Percentiles rank a stretch among this genome's conserved stretches.
These are phyloP conservation scores for Pythium scleroteichum DNA, from an alignment of 352 stramenopile genomes.

Conservation along the genomic window DNA sequence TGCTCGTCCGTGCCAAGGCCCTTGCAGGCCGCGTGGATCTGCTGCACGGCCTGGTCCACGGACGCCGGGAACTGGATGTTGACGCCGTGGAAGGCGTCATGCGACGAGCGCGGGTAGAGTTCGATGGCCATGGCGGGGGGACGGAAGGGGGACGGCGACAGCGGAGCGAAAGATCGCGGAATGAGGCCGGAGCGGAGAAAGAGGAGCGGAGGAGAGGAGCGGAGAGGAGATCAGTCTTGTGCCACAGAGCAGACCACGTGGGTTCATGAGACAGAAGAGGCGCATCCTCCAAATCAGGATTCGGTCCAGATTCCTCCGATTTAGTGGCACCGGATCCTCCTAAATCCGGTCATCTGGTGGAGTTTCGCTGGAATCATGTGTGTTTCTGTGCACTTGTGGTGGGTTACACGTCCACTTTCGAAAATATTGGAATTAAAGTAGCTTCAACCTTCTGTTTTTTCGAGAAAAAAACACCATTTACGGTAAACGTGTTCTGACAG, in stretches of 20 bases:
- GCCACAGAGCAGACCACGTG: background rate
- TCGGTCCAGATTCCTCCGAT: background rate
- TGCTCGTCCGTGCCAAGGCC: slow-evolving; percentile 77
- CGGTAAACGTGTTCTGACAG: no score
- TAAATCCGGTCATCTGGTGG: no score
- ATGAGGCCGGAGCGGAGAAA: background rate
- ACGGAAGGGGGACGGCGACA: background rate
- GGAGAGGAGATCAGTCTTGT: background rate
- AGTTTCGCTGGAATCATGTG: no score
- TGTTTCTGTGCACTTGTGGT: no score
- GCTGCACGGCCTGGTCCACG: slow-evolving; percentile 61
- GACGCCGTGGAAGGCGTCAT: slow-evolving; percentile 55
- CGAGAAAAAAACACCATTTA: no score
- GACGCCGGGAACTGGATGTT: slow-evolving; percentile 43
- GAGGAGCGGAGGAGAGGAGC: background rate
- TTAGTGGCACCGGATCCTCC: background rate
- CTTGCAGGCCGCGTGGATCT: slow-evolving; percentile 72
- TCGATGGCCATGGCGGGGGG: slow-evolving; percentile 22
- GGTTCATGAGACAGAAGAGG: slow-evolving; percentile 1
- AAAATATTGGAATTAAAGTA: no score
- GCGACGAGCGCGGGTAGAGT: slow-evolving; percentile 65
- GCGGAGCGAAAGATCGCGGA: background rate
- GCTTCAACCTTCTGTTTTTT: no score
- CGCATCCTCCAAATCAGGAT: slow-evolving; percentile 3
- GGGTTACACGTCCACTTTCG: no score